Conservation (phyloP, 805 yeast genomes). For the Lipomyces spencermartinsiae region DNA sequence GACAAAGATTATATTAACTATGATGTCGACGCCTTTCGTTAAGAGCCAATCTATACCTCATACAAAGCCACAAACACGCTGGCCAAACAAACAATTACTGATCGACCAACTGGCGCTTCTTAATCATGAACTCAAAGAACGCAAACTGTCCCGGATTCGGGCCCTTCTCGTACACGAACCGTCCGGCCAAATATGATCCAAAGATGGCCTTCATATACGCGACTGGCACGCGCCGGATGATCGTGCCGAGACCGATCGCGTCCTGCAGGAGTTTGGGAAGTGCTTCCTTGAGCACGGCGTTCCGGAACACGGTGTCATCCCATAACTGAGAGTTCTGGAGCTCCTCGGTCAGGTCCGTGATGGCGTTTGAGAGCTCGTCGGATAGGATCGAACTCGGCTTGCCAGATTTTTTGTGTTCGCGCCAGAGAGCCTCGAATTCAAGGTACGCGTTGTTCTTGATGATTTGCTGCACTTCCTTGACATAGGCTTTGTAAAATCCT, state of each 20-base stretch:
- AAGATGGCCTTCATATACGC: constrained; percentile 87
- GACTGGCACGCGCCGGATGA: constrained; percentile 80
- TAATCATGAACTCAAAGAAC: constrained; percentile 53
- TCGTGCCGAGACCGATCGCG: constrained; percentile 65
- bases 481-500: constrained; percentile 80
- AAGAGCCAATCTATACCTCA: not conserved
- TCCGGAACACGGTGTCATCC: constrained; percentile 80
- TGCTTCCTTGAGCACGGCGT: constrained; percentile 74
- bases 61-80: not conserved
- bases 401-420: constrained; percentile 67
- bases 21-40: not conserved
- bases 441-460: constrained; percentile 77
- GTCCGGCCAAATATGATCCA: constrained; percentile 83
- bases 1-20: not conserved
- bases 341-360: constrained; percentile 85
- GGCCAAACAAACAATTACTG: not conserved
- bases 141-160: constrained; percentile 72
- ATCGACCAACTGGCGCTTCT: constrained; percentile 18
- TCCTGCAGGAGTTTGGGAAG: constrained; percentile 75
- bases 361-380: constrained; percentile 81
- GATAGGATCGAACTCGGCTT: constrained; percentile 67
- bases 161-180: constrained; percentile 84
- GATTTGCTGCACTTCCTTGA: constrained; percentile 77
- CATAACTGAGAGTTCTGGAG: constrained; percentile 80
- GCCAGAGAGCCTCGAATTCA: constrained; percentile 90